These are phyloP conservation scores for Geotrichum bryndzae DNA, from an alignment of 1,139 yeast genomes.

Conservation along the genomic window DNA sequence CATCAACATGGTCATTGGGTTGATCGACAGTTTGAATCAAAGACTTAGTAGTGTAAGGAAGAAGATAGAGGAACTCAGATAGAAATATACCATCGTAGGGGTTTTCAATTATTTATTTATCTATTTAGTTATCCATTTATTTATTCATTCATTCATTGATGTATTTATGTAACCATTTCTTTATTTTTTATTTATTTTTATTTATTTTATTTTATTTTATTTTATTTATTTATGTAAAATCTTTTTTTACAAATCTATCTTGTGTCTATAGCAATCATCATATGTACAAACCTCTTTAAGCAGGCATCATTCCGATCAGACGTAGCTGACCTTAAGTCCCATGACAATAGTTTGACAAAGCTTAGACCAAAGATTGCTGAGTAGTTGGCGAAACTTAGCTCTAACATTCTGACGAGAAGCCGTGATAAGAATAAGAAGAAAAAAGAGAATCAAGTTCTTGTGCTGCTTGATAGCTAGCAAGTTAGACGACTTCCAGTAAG, in stretches of 20 bases:
- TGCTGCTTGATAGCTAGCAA: background rate
- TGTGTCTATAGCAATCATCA: background rate
- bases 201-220: background rate
- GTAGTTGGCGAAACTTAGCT: background rate
- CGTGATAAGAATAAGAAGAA: background rate
- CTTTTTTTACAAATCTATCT: background rate
- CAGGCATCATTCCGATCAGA: background rate
- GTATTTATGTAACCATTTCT: background rate
- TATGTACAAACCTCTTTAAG: background rate
- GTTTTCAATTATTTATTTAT: background rate
- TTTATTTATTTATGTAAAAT: no score
- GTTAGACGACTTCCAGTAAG: conserved; percentile 1
- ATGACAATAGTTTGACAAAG: conserved; percentile 7
- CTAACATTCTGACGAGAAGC: conserved; percentile 5
- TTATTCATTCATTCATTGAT: background rate
- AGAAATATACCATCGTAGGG: background rate
- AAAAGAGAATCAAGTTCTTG: conserved; percentile 5
- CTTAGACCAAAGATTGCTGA: conserved; percentile 4
- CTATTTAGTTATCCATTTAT: background rate
- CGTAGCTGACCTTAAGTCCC: conserved; percentile 16
- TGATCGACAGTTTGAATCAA: conserved; percentile 32
- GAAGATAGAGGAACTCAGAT: conserved; percentile 19
- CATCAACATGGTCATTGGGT: conserved; percentile 71
- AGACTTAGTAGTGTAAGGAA: conserved; percentile 29
- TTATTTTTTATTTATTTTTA: no score